Evolutionary conservation across 1,139 yeast species (phyloP), one percentile per base, ranked within the genome.

Genomic region (Kodamaea ohmeri): DNA sequence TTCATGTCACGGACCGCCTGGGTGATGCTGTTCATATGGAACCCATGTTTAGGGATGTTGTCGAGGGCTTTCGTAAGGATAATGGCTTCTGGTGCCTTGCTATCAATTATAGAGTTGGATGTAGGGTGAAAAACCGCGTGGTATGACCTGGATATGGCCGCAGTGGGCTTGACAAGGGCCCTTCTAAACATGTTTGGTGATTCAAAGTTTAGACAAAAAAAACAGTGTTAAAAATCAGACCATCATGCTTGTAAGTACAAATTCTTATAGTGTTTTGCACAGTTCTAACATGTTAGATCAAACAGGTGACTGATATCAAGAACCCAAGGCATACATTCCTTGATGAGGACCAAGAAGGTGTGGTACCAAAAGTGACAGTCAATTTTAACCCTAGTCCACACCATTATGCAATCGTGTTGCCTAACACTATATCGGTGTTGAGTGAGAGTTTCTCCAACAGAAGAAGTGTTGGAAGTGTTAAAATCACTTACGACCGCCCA

Each of bases 31-130:
- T 63, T 58, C 32, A 74, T 73, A 41, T 73, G 65, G 58, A 92
- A 88, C 2, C 97, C 97, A 41, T 61, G 67, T 36, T 60, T 51
- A 1, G 96, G 95, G 19, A 90, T 85, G 45, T 67, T 67, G 24
- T 60, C 62, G n/a, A 69, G 43, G 0, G 76, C 63, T 42, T 61
- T 61, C 32, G 58, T 47, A 36, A 71, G 55, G 17, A 71, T 57
- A 31, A 56, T 53, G 14, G 67, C 54, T 41, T 68, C 74, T 11
- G 67, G 53, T 11, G 55, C 45, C 22, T 53, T 48, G 7, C 52
- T 42, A 43, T 65, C 56, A 19, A 67, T 50, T 32, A 68, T 65
- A 17, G 46, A 29, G 41, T 67, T 65, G 22, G 73, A 56, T 2
- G 54, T 44, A 3, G 66, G 59, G 42, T 69, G 74, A 42, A 63